A percentile compares a stretch with the other conserved stretches of the same genome.
These are phyloP conservation scores for Phaeosphaeriaceae sp. DNA, from an alignment of 2,329 filamentous ascomycete species.

Conservation along the genomic window DNA sequence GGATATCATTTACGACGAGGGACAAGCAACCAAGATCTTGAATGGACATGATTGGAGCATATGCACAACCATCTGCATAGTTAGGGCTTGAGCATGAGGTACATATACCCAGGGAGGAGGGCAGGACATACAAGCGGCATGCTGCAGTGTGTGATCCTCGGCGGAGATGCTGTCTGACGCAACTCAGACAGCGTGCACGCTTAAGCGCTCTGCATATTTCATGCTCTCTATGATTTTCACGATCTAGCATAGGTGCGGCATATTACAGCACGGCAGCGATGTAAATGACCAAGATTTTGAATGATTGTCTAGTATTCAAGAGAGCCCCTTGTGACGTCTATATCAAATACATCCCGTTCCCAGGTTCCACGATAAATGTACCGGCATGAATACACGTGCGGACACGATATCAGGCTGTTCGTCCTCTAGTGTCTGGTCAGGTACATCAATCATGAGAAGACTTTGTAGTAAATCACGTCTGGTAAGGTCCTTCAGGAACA, in stretches of 20 bases:
- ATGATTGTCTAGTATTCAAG: neutral
- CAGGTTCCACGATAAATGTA: neutral
- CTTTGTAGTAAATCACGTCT: too few relatives aligned
- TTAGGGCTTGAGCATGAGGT: neutral
- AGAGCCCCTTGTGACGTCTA: neutral
- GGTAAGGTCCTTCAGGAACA: too few relatives aligned
- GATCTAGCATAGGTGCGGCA: neutral
- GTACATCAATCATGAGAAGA: too few relatives aligned
- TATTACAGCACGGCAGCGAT: neutral
- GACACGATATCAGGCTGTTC: conserved; percentile 4
- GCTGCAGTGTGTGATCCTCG: neutral
- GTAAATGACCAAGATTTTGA: neutral
- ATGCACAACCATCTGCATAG: neutral
- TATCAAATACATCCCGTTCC: neutral
- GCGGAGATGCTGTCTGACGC: neutral
- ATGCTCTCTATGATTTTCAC: neutral
- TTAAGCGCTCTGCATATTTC: neutral
- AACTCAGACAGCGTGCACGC: neutral
- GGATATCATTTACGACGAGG: neutral
- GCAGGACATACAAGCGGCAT: neutral
- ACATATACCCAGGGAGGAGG: neutral
- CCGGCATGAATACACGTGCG: neutral
- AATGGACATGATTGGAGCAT: neutral
- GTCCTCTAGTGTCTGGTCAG: neutral
- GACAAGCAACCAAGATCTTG: neutral